phyloP scores from a whole-genome alignment of 192 early-diverging fungal species.

The Coemansia sp. region DNA sequence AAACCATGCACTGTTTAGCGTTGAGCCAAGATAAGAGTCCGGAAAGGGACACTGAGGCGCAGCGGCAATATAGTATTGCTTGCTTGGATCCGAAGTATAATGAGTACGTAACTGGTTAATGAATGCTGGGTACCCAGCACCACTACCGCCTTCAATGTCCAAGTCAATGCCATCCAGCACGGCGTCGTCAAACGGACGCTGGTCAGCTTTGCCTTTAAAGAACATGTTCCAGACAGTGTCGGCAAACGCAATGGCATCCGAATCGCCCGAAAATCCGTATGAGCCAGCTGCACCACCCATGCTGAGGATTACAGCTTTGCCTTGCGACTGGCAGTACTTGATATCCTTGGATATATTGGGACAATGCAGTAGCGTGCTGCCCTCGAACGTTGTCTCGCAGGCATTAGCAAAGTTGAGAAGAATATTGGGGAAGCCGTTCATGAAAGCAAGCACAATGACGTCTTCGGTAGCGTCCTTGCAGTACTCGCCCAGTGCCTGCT shows the following conservation, averaged over 20 bases:
- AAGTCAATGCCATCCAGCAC: conserved; percentile 64
- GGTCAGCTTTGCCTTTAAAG: conserved; percentile 54
- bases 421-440: conserved; percentile 57
- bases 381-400: conserved; percentile 58
- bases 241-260: conserved; percentile 53
- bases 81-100: conserved; percentile 48
- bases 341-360: conserved; percentile 60
- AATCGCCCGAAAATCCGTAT: conserved; percentile 53
- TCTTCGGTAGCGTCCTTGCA: conserved; percentile 62
- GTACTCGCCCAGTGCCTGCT: conserved; percentile 51
- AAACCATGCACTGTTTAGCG: conserved; percentile 59
- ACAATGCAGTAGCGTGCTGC: conserved; percentile 58
- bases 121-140: conserved; percentile 52
- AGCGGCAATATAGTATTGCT: conserved; percentile 57
- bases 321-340: conserved; percentile 62
- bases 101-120: conserved; percentile 49
- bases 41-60: conserved; percentile 67
- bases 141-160: conserved; percentile 56
- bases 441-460: conserved; percentile 61
- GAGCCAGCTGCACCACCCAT: conserved; percentile 66
- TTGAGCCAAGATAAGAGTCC: conserved; percentile 53
- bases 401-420: conserved; percentile 62
- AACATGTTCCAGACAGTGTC: conserved; percentile 62
- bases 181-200: conserved; percentile 61
- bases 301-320: conserved; percentile 61